Evolutionary conservation across 2,329 filamentous ascomycete species (phyloP), one percentile per base, ranked within the genome.

Genomic region (Spiromastix sp.): DNA sequence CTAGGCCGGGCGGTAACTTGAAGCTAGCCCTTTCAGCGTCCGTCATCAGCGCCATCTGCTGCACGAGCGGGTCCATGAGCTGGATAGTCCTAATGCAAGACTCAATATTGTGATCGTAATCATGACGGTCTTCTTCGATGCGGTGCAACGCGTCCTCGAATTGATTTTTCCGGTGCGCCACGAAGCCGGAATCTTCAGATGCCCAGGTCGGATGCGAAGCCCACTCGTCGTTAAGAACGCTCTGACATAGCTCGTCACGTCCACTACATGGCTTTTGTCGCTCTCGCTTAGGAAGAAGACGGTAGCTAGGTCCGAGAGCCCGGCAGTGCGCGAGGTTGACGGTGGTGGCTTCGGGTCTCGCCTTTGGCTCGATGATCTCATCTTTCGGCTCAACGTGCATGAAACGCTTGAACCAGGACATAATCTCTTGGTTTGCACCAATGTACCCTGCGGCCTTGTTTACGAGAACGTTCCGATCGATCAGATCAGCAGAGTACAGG

Each of bases 181-280:
- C 89, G 49, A 98, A 98, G 1, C 91, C 91, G 29, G 85, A 93
- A 54, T 98, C 91, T 59, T 98, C 91, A 1, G 89, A 96, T 2
- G 89, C 91, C 91, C 91, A 98, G 0, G 91, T 98, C 3, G 91
- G 91, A 61, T 98, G 91, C 17, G 89, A 96, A 2, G 91, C 91
- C 91, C 91, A 98, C 47, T 95, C 85, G 48, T 98, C 91, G 46
- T 98, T 98, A 36, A 98, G 69, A 1, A 98, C 89, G 16, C 81
- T 80, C 47, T 85, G 81, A 63, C 91, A 98, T 47, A 98, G 79
- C 57, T 94, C 86, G 53, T 98, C 91, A 30, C 91, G 82, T 8
- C 91, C 91, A 52, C 85, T 91, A 64, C 91, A 98, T 1, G 81
- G 77, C 64, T 93, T 93, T 40, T 91, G 77, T 8, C 86, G 81